Percentiles rank a stretch among this genome's conserved stretches.
These are phyloP conservation scores for Coemansia sp. DNA, from an alignment of 192 early-diverging fungal species.

Conservation along the genomic window DNA sequence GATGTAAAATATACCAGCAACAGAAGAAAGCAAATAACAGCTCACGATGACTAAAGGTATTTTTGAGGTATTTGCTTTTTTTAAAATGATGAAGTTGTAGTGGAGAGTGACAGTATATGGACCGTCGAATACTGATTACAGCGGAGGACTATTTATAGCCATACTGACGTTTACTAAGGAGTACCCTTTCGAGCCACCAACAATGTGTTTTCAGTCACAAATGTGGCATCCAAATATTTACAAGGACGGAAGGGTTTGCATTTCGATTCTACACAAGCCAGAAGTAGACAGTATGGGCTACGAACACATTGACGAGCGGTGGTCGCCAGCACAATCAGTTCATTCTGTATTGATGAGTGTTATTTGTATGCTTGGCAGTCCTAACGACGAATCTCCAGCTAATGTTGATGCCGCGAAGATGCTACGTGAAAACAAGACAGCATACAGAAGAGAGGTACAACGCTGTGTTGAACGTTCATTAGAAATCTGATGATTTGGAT, in stretches of 20 bases:
- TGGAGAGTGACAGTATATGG: constrained; percentile 92
- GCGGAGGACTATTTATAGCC: constrained; percentile 94
- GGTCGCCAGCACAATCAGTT: constrained; percentile 94
- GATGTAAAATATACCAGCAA: not conserved
- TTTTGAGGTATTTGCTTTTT: not conserved
- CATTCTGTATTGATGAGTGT: constrained; percentile 90
- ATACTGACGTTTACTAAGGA: constrained; percentile 65
- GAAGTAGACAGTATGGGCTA: constrained; percentile 93
- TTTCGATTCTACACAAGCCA: constrained; percentile 86
- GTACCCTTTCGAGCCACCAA: constrained; percentile 89
- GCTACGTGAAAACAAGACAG: constrained; percentile 66
- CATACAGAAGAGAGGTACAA: constrained; percentile 76
- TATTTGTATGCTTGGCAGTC: constrained; percentile 85
- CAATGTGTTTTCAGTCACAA: constrained; percentile 78
- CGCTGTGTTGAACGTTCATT: constrained; percentile 57
- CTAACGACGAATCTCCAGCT: constrained; percentile 94
- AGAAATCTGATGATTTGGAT: constrained; percentile 12
- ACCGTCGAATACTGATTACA: constrained; percentile 82
- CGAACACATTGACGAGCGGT: constrained; percentile 85
- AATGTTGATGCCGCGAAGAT: constrained; percentile 94
- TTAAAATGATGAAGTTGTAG: constrained; percentile 31
- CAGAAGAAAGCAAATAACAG: not conserved
- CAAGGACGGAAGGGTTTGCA: constrained; percentile 87
- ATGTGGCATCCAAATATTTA: constrained; percentile 97
- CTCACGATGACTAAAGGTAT: not conserved